Conservation (phyloP, 1,284 basidiomycete species). For the Cutaneotrichosporon cavernicola region DNA sequence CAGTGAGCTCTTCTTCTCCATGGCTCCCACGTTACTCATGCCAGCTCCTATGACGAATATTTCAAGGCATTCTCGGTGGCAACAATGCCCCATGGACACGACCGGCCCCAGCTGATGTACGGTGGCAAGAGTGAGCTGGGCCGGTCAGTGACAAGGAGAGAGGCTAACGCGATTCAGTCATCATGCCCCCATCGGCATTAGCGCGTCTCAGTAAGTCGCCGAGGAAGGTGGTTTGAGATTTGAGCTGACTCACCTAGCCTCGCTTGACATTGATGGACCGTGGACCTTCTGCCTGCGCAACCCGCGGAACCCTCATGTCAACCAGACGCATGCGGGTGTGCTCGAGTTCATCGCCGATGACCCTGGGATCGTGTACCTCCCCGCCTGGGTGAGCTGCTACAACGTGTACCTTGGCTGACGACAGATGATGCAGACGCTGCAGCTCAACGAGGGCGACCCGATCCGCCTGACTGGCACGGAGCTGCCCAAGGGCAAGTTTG, state of each 20-base stretch:
- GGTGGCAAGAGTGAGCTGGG: conserved; percentile 87
- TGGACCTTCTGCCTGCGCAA: conserved; percentile 97
- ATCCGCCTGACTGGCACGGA: conserved; percentile 86
- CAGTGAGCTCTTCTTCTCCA: conserved; percentile 21
- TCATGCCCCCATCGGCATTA: conserved; percentile 94
- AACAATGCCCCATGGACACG: conserved; percentile 48
- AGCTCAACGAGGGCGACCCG: conserved; percentile 87
- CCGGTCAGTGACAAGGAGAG: background rate
- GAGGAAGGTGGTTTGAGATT: background rate
- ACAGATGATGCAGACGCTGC: conserved; percentile 92
- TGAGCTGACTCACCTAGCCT: conserved; percentile 54
- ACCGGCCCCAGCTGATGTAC: conserved; percentile 56
- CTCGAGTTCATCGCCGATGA: conserved; percentile 98
- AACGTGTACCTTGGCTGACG: conserved; percentile 14
- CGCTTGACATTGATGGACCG: conserved; percentile 84
- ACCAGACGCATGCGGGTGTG: conserved; percentile 88
- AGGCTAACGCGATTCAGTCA: conserved; percentile 61
- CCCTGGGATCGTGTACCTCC: conserved; percentile 82
- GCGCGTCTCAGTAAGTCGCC: conserved; percentile 68
- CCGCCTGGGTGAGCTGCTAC: conserved; percentile 69
- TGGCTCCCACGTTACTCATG: background rate
- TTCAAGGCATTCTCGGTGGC: conserved; percentile 55
- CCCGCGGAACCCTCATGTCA: conserved; percentile 76
- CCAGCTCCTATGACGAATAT: conserved; percentile 52
- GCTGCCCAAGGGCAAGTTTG: conserved; percentile 88